Conservation (phyloP, 352 stramenopile species). For the Achlya hypogyna region DNA sequence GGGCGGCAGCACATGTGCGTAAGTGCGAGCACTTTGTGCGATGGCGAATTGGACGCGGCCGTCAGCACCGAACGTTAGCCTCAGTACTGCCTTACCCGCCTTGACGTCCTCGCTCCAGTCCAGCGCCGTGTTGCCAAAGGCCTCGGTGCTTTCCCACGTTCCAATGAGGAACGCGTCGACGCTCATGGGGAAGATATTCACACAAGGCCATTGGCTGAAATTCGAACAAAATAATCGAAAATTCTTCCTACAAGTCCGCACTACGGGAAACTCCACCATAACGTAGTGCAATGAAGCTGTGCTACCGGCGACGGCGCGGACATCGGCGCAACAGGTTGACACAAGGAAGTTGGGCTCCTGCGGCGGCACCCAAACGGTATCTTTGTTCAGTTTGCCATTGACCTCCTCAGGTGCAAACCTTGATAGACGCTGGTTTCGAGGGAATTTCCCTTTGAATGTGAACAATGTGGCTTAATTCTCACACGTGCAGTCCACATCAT, state of each 20-base stretch:
- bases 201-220: background rate
- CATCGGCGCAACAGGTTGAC: too few relatives aligned
- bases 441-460: background rate
- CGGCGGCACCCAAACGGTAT: too few relatives aligned
- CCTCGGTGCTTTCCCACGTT: slow-evolving; percentile 53
- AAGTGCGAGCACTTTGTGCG: slow-evolving; percentile 32
- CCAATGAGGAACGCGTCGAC: slow-evolving; percentile 24
- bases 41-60: slow-evolving; percentile 31
- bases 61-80: slow-evolving; percentile 33
- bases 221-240: too few relatives aligned
- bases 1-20: slow-evolving; percentile 39
- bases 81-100: slow-evolving; percentile 31
- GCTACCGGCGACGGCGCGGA: too few relatives aligned
- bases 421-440: background rate
- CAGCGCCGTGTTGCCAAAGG: slow-evolving; percentile 64
- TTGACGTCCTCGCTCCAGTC: slow-evolving; percentile 71
- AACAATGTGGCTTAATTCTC: background rate
- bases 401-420: background rate
- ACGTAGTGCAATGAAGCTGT: too few relatives aligned
- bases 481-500: background rate
- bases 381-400: background rate
- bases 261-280: too few relatives aligned
- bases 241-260: too few relatives aligned
- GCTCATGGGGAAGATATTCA: background rate
- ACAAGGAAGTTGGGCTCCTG: too few relatives aligned